Conservation (phyloP, 805 yeast genomes). For the Candida khao-thaluensis region DNA sequence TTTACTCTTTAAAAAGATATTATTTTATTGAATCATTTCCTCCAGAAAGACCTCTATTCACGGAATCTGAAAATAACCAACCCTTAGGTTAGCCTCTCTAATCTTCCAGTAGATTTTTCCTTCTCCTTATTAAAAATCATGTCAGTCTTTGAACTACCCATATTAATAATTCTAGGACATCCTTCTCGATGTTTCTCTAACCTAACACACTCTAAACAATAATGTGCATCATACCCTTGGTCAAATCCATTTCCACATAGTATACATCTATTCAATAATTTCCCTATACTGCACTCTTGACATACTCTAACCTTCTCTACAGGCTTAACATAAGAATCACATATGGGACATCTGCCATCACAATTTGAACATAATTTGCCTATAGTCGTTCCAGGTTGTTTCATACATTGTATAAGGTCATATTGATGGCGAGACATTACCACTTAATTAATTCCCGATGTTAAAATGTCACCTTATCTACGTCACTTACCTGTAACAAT, state of each 20-base stretch:
- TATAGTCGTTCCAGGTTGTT: constrained; percentile 71
- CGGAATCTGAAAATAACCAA: too few species aligned
- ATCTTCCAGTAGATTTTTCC: constrained; percentile 2
- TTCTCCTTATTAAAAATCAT: constrained; percentile 55
- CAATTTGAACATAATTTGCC: constrained; percentile 82
- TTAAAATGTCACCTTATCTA: too few species aligned
- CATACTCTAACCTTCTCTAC: constrained; percentile 68
- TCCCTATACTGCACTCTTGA: constrained; percentile 81
- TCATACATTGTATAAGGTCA: constrained; percentile 79
- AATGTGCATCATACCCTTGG: constrained; percentile 53
- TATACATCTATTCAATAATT: constrained; percentile 63
- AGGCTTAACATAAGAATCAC: constrained; percentile 83
- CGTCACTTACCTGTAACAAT: not conserved
- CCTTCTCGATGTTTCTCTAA: constrained; percentile 86
- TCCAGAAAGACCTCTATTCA: too few species aligned
- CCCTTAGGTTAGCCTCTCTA: constrained; percentile 15
- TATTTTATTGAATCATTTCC: too few species aligned
- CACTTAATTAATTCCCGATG: too few species aligned
- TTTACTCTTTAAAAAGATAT: too few species aligned
- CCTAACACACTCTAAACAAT: constrained; percentile 81
- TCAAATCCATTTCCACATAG: constrained; percentile 69
- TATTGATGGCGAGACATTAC: constrained; percentile 91
- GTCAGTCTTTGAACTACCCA: constrained; percentile 76
- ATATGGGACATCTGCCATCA: constrained; percentile 88
- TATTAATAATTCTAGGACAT: constrained; percentile 79